Base-by-base conservation (phyloP, 768 basidiomycete genomes). In the Cyathus striatus region DNA sequence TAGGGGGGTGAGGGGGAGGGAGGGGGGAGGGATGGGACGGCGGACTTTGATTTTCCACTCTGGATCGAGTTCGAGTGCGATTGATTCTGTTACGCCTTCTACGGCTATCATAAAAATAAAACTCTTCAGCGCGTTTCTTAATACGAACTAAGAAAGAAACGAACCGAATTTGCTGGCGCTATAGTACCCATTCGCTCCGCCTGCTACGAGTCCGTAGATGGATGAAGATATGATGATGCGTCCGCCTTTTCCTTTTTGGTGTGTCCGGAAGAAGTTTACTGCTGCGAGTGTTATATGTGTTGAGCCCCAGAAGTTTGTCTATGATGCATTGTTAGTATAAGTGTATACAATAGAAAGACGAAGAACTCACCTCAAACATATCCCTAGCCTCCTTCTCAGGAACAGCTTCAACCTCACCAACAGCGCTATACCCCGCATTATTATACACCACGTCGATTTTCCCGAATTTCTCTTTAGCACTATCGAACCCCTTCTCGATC, bases 221-320 rank as follows among this genome's bases (percentile, higher is more conserved):
- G 71, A 70, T 23, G 61, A 63, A 38, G 60, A 50, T 39, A 69
- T 65, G 12, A 74, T 46, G 17, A 75, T 50, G 14, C 52, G 54
- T 6, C 71, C 73, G 21, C 68, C 69, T 2, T 49, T 43, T 1
- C 71, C 69, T 17, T 49, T 47, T n/a, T n/a, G n/a, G 46, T 70
- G 70, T 17, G 69, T 62, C 16, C 72, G 60, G 54, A 73, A 65
- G 26, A 57, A 44, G 42, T 41, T 55, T 36, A 68, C 45, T n/a
- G 59, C 62, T 23, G 59, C 61, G 38, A 53, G 57, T 0, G 62
- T 45, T 13, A 69, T 59, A 26, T 56, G 61, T 14, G 49, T 47
- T 6, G 68, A 57, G n/a, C 67, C 68, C 57, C 60, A 69, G 45
- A 70, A 70, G 23, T 51, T n/a, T n/a, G n/a, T n/a, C n/a, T n/a